Evolutionary conservation across 2,329 filamentous ascomycete genomes (phyloP).

Genomic region (Laburnicola sp.): DNA sequence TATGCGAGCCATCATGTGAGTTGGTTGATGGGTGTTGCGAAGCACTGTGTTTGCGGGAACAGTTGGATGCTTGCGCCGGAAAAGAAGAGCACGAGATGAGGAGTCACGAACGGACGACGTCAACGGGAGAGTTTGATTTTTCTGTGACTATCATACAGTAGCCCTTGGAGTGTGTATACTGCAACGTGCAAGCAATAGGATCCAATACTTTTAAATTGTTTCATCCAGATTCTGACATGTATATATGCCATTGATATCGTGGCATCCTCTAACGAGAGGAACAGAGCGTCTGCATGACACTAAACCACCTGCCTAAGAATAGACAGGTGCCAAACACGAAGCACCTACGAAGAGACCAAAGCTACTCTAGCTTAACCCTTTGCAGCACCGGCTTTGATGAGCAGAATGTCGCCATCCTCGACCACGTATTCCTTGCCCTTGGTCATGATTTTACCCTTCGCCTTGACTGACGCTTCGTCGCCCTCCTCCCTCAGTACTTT

Average conservation of each 20-base stretch:
- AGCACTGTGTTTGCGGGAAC: constrained; percentile 46
- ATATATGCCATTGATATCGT: too few relatives aligned
- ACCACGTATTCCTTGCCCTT: constrained; percentile 98
- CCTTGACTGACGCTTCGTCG: constrained; percentile 84
- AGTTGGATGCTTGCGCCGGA: constrained; percentile 42
- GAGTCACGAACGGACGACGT: too few relatives aligned
- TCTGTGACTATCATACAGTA: too few relatives aligned
- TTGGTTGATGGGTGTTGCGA: constrained; percentile 44
- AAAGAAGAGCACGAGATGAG: constrained; percentile 22
- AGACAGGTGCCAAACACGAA: too few relatives aligned
- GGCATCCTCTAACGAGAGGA: too few relatives aligned
- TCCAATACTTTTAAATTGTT: too few relatives aligned
- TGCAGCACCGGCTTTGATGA: constrained; percentile 88
- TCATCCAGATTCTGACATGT: too few relatives aligned
- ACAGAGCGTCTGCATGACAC: too few relatives aligned
- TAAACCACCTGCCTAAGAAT: too few relatives aligned
- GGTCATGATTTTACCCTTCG: constrained; percentile 95
- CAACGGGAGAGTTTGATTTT: too few relatives aligned
- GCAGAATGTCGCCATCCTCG: constrained; percentile 77
- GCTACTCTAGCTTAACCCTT: constrained; percentile 51
- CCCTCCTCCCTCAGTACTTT: constrained; percentile 78
- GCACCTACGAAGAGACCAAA: not conserved
- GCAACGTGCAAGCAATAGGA: too few relatives aligned
- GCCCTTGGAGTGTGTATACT: too few relatives aligned
- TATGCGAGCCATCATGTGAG: constrained; percentile 35